Evolutionary conservation across 805 yeast genomes (phyloP), one percentile per base, ranked within the genome.

Genomic region (Hemisphaericaspora nanyangensis): DNA sequence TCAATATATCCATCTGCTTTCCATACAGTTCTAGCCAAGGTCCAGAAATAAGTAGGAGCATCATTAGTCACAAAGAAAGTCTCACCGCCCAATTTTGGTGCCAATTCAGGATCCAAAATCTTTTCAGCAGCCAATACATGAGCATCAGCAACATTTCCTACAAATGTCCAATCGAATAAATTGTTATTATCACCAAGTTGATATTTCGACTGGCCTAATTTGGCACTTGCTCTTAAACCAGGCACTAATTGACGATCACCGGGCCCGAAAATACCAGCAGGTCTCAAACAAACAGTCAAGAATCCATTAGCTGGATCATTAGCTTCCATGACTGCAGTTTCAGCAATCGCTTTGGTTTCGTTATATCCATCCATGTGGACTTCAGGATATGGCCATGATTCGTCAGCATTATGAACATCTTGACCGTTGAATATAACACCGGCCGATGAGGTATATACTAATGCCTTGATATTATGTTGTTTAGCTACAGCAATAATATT

Each of bases 261-360:
- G 5, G 98, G 99, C 5, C 99, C 99, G 67, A 93, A 93, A 34
- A 93, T 89, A 29, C 99, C 99, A 1, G 99, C 96, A 1, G 99
- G 99, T 46, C 99, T 77, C 35, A 93, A 63, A 2, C 96, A 93
- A 27, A 86, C 84, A 0, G 99, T 93, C 35, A 74, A 65, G 47
- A 90, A 76, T 18, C 35, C 35, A 4, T 15, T 5, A 8, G 35
- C 19, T 1, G 65, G 59, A 34, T 76, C 75, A 59, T 88, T 85
- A 13, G 95, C 85, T 16, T 75, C 65, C 54, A 90, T 70, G 2
- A 89, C 96, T 65, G 80, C 75, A 13, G 72, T 74, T 62, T 93
- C 99, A 1, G 96, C 99, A 44, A 74, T 72, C 7, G 95, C 96
- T 60, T 93, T 93, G 7, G 98, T 90, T 57, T 85, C 90, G 55